Percentiles rank a stretch among this genome's conserved stretches.
These are phyloP conservation scores for Penicillium sp. DNA, from an alignment of 2,329 filamentous ascomycete species.

Conservation along the genomic window DNA sequence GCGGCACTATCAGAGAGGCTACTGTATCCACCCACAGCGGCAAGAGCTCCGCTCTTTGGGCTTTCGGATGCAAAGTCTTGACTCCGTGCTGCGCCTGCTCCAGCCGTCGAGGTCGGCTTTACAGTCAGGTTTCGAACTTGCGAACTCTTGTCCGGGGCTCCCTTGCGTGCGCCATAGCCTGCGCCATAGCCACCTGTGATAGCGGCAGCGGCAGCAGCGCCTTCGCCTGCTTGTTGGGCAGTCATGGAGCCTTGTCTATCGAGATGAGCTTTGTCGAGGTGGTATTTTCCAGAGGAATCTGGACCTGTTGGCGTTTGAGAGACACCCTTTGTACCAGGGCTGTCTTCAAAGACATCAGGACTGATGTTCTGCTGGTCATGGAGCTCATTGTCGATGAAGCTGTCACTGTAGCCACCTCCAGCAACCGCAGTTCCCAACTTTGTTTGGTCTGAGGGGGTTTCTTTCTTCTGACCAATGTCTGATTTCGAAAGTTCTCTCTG, in stretches of 20 bases:
- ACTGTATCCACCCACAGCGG: background rate
- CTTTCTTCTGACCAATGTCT: background rate
- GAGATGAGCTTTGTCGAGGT: conserved; percentile 1
- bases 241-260: background rate
- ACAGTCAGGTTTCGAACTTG: background rate
- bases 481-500: background rate
- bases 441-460: background rate
- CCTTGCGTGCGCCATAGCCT: conserved; percentile 8
- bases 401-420: background rate
- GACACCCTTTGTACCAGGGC: background rate
- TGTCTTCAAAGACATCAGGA: conserved; percentile 15
- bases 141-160: background rate
- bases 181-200: background rate
- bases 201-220: background rate
- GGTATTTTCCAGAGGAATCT: conserved; percentile 1
- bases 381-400: conserved; percentile 14
- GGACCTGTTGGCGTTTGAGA: conserved; percentile 1
- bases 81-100: background rate
- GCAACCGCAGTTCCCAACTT: background rate
- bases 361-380: conserved; percentile 13
- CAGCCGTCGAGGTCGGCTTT: background rate
- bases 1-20: background rate
- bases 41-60: background rate
- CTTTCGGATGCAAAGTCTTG: background rate
- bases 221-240: conserved; percentile 3